Evolutionary conservation across 2,329 filamentous ascomycete genomes (phyloP), one percentile per base, ranked within the genome.

Genomic region (Allantophomopsis cytisporea): DNA sequence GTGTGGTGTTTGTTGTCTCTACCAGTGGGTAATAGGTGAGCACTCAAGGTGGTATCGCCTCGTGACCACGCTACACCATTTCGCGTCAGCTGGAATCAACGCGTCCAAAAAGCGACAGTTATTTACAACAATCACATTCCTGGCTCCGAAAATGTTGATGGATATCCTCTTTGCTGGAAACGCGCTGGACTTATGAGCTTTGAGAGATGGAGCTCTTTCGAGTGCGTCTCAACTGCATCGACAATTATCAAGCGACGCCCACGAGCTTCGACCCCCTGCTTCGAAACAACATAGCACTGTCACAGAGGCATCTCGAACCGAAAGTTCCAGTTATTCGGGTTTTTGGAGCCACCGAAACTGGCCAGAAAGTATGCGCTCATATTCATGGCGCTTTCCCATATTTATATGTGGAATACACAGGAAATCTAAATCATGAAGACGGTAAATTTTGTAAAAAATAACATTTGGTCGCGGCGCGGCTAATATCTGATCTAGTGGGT

Each of bases 321-420:
- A 81, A 77, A 47, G 77, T 96, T 0, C 89, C 91, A 0, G 76
- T 96, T 10, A 78, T 98, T 43, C 77, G 91, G 47, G 73, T 93
- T 10, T 98, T 96, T 60, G 91, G 91, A 1, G 80, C 87, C 3
- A 95, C 89, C 1, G 86, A 94, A 57, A 91, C 86, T 0, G 91
- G 91, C 0, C 88, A 96, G 61, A 95, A 93, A 55, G 86, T 95
- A 13, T 95, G 91, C 62, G 85, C 85, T 21, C 91, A 98, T 63
- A 76, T 98, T 41, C 91, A 96, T 60, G 91, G 93, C 43, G 87
- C 85, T 16, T 88, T 98, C 52, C 91, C 91, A 1, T 98, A 98
- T 55, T 65, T 96, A n/a, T 96, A 87, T 56, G 68, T 98, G 41
- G 81, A 89, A 57, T 94, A 94, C 57, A 66, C 71, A 36, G 87